Base-by-base conservation (phyloP, 2,329 filamentous ascomycete genomes). In the Coniella lustricola region DNA sequence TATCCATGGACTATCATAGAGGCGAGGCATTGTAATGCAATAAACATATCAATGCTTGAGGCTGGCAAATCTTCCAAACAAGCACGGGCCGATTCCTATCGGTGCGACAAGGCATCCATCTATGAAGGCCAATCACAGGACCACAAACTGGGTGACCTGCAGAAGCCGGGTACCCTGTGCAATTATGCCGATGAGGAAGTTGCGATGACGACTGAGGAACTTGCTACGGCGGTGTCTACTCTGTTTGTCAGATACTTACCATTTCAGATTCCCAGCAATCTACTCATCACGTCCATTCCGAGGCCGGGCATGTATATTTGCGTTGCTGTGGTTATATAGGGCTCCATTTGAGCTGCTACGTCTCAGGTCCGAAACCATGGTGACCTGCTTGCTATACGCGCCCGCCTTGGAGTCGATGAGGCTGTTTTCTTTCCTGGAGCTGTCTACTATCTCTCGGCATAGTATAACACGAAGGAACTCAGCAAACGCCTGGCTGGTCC, bases 191-290 rank as follows among this genome's bases (percentile, higher is more conserved):
- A 46, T 14, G 22, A 41, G 17, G 52, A 54, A 34, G 44, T 50
- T 18, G 38, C 36, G 8, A n/a, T 70, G 64, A 62, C 54, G 3
- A 61, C 57, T 2, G 29, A 60, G 17, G 55, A 69, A 31, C 68
- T 67, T 42, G 62, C 64, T 14, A 71, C 69, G 7, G 64, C 61
- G 35, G 61, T 71, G 20, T 68, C 65, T 21, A 72, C 73, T 39
- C 61, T 73, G 12, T 72, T 71, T 50, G 69, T 70, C 10, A 69
- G 70, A 18, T 73, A 72, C 48, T 51, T 72, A 13, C 60, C 68
- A 39, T 70, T 70, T 60, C 68, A 71, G 55, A 63, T 62, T 39
- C 60, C 60, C 7, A 54, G 48, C 33, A 62, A 62, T 49, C 53
- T 62, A 41, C 49, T 60, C 48, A 56, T 62, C 41, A 59, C 57